Evolutionary conservation across 2,329 filamentous ascomycete species (phyloP), one percentile per base, ranked within the genome.

Genomic region (Ceratocystis lukuohia): DNA sequence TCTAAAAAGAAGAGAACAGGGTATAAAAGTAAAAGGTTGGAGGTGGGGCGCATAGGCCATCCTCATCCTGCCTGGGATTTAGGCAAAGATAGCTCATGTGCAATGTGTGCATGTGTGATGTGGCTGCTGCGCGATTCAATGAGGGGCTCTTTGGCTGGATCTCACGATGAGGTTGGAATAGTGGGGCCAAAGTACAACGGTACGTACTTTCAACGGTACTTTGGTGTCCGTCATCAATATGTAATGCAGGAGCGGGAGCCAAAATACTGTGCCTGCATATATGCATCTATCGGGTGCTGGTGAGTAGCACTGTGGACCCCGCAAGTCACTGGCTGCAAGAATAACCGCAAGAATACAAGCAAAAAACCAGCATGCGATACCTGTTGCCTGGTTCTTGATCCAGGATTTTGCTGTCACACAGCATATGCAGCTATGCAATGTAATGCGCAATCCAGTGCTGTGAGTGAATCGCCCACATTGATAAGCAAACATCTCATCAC

Each of bases 221-320:
- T 50, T 20, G 37, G 37, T 41, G 22, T 12, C 22, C 15, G 25
- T 15, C n/a, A 59, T 59, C 30, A 33, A 33, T 59, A 53, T 22
- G 48, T 25, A 53, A 53, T 53, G 28, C 56, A 37, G 8, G 28
- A 8, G 28, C 56, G 28, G 56, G 28, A 59, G n/a, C 30, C 20
- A 59, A 59, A 37, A 10, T 50, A 50, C n/a, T 59, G 56, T 59
- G 28, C 56, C 56, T 59, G 56, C 56, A 59, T 59, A 59, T 59
- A 59, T 59, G 56, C 56, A 59, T 37, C 15, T 59, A 59, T 12
- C 48, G 20, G 22, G 48, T 53, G 6, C 5, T 25, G 48, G 12
- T 3, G 17, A 50, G 48, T 50, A 22, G 37, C 10, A 41, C 37
- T 50, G 10, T 28, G 15, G 20, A 53, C 17, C 48, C 8, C 10